These are phyloP conservation scores for Russula emetica DNA, from an alignment of 768 basidiomycete genomes.

Conservation along the genomic window DNA sequence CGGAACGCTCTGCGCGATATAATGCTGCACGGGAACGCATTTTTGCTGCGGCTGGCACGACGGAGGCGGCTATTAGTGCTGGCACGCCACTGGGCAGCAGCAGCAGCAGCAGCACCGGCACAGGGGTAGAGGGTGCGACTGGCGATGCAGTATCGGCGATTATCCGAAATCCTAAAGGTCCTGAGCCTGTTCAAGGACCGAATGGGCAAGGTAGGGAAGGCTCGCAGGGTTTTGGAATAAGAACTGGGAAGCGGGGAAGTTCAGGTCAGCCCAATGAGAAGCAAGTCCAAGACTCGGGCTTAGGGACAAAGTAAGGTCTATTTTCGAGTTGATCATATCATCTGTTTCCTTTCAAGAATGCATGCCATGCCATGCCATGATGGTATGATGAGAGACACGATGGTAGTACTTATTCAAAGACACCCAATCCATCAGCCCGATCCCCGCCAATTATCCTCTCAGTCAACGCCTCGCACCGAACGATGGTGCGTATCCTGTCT, in stretches of 20 bases:
- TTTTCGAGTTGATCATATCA: not conserved
- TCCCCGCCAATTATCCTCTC: constrained; percentile 55
- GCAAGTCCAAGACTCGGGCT: not conserved
- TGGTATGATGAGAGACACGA: not conserved
- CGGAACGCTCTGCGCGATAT: constrained; percentile 69
- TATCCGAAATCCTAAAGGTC: constrained; percentile 25
- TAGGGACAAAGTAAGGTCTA: not conserved
- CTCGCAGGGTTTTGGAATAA: constrained; percentile 18
- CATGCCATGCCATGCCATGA: not conserved
- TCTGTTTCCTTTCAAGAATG: not conserved
- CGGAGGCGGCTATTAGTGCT: not conserved
- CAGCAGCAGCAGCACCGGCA: no score
- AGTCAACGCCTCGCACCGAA: constrained; percentile 48
- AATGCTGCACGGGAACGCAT: constrained; percentile 70
- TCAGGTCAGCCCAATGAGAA: constrained; percentile 1
- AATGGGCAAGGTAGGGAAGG: constrained; percentile 11
- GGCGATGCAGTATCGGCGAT: constrained; percentile 3
- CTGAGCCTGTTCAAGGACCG: constrained; percentile 3
- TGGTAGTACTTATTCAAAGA: constrained; percentile 17
- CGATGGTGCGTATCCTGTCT: constrained; percentile 39
- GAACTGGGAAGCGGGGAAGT: constrained; percentile 9
- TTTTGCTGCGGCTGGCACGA: constrained; percentile 43
- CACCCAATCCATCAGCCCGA: constrained; percentile 35
- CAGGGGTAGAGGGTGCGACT: not conserved
- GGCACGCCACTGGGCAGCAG: not conserved